A percentile compares a stretch with the other conserved stretches of the same genome.
These are phyloP conservation scores for Protomyces inouyei DNA, from an alignment of 1,139 yeast genomes.

Conservation along the genomic window DNA sequence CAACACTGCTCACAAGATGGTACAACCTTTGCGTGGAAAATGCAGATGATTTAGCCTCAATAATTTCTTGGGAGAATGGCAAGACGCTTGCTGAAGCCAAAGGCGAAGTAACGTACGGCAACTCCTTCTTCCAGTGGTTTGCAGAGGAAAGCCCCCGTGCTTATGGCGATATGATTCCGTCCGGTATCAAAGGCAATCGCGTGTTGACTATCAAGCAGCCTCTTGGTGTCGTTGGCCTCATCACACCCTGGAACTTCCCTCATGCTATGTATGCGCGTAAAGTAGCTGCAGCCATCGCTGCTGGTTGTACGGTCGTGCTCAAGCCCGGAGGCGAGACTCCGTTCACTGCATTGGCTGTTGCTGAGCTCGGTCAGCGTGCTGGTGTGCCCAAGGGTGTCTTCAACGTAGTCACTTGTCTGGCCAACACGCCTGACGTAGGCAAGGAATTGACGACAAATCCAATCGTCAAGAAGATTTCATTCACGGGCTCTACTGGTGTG, in stretches of 20 bases:
- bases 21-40: constrained; percentile 61
- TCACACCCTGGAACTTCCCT: constrained; percentile 97
- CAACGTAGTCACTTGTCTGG: constrained; percentile 56
- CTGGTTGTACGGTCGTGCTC: constrained; percentile 84
- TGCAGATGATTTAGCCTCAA: constrained; percentile 65
- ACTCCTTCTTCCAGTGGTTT: constrained; percentile 82
- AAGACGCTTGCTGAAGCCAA: constrained; percentile 72
- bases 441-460: constrained; percentile 64
- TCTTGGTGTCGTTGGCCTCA: constrained; percentile 63
- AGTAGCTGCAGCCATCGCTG: constrained; percentile 67
- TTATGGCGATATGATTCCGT: constrained; percentile 68
- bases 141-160: constrained; percentile 79
- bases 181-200: constrained; percentile 55
- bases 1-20: constrained; percentile 61
- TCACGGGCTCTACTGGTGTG: constrained; percentile 84
- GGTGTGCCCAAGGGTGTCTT: constrained; percentile 84
- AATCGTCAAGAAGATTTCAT: constrained; percentile 66
- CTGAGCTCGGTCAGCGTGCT: constrained; percentile 59
- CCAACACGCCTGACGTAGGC: constrained; percentile 53
- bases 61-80: constrained; percentile 78
- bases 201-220: constrained; percentile 43
- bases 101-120: constrained; percentile 74
- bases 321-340: constrained; percentile 94
- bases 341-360: constrained; percentile 75
- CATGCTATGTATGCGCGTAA: constrained; percentile 90